Conservation (phyloP, 192 early-diverging fungal genomes). For the Coemansia brasiliensis region DNA sequence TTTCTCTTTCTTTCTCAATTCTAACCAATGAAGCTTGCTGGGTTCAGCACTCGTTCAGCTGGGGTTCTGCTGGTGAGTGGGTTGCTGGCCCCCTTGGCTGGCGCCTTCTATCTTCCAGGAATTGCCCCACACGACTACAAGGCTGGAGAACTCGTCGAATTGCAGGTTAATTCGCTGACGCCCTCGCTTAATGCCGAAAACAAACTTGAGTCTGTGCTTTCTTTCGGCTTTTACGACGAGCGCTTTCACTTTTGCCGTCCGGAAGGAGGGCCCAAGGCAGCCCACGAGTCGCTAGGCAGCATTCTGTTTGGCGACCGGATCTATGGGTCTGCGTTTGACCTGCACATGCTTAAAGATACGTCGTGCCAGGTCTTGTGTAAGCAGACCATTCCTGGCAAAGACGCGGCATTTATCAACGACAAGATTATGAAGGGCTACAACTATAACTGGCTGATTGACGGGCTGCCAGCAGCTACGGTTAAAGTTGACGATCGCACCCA, state of each 20-base stretch:
- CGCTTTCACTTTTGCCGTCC: conserved; percentile 86
- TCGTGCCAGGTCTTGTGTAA: conserved; percentile 70
- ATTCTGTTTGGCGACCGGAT: conserved; percentile 97
- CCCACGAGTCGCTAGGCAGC: conserved; percentile 82
- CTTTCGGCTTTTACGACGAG: conserved; percentile 87
- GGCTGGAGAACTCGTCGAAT: conserved; percentile 63
- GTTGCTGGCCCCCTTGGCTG: conserved; percentile 18
- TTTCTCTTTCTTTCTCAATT: not conserved
- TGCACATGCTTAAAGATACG: conserved; percentile 62
- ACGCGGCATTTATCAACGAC: conserved; percentile 85
- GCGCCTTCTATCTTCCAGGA: conserved; percentile 90
- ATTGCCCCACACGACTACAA: conserved; percentile 87
- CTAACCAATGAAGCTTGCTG: conserved; percentile 11
- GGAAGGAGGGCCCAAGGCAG: conserved; percentile 59
- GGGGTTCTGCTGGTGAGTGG: conserved; percentile 1
- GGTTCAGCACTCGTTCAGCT: conserved; percentile 1
- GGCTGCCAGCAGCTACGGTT: conserved; percentile 76
- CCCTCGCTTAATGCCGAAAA: conserved; percentile 63
- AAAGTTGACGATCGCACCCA: conserved; percentile 58
- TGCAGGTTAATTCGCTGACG: conserved; percentile 86
- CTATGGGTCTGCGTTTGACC: conserved; percentile 76
- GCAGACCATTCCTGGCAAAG: conserved; percentile 61
- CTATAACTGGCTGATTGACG: conserved; percentile 88
- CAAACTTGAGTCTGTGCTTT: conserved; percentile 72
- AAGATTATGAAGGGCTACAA: conserved; percentile 76